Base-by-base conservation (phyloP, 1,284 basidiomycete genomes). In the Ceratobasidium sp. region DNA sequence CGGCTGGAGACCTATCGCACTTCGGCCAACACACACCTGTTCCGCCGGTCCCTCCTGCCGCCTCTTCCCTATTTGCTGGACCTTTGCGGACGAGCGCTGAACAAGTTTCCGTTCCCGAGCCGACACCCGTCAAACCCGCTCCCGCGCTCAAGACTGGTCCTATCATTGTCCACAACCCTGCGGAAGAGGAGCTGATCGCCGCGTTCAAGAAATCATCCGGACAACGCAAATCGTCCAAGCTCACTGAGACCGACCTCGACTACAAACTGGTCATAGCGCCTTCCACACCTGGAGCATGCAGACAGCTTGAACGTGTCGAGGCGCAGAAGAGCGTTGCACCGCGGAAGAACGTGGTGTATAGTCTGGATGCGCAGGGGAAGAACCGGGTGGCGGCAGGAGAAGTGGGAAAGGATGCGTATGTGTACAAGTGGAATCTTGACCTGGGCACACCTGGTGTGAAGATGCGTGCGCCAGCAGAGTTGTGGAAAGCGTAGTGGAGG, bases 341-440 rank as follows among this genome's bases (percentile, higher is more conserved):
- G 54, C n/a, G 23, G 54, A 55, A 55, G 23, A 55, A 55, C 54
- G 54, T 55, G 54, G 23, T 55, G n/a, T 55, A 55, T 12, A 55
- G n/a, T 20, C 3, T 10, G 54, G 54, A 55, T 12, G 54, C 23
- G 54, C 54, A 55, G 54, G 54, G 54, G 27, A 55, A 55, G 54
- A 55, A 55, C n/a, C 54, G 23, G n/a, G 23, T 55, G 12, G 27
- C n/a, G 54, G 54, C 54, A n/a, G 54, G 54, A 27, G 54, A 55
- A n/a, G 54, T 55, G 54, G 23, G 23, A n/a, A 55, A 27, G 54
- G n/a, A 27, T 5, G 54, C 10, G 54, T 55, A 55, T n/a, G 54
- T 55, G 54, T 55, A 55, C 23, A 55, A 55, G 23, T 55, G 54
- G 54, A 55, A 27, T 23, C 54, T 55, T 20, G 54, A 55, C 54